Conservation (phyloP, 1,139 yeast genomes). For the Blastobotrys indianensis region DNA sequence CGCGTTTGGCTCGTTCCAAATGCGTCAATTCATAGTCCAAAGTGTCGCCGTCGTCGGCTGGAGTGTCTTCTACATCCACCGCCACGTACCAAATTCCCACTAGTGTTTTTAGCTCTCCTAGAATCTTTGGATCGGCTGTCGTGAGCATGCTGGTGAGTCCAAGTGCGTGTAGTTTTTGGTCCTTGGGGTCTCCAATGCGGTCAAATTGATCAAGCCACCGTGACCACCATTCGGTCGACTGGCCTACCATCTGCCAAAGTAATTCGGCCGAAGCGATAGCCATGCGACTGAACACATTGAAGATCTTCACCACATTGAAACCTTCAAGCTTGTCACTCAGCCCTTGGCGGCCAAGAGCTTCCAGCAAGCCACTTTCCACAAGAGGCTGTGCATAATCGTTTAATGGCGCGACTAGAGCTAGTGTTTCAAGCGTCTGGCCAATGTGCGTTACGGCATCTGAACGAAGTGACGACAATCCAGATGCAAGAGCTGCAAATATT, state of each 20-base stretch:
- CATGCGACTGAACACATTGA: slow-evolving; percentile 50
- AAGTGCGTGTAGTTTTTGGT: slow-evolving; percentile 27
- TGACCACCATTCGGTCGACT: slow-evolving; percentile 20
- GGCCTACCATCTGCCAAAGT: slow-evolving; percentile 36
- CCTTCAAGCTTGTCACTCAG: slow-evolving; percentile 34
- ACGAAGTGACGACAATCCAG: slow-evolving; percentile 56
- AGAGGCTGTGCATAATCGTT: slow-evolving; percentile 26
- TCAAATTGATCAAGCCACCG: slow-evolving; percentile 37
- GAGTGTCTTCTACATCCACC: slow-evolving; percentile 1
- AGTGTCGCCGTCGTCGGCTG: neutral
- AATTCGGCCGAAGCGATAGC: slow-evolving; percentile 44
- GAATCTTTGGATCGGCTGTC: slow-evolving; percentile 2
- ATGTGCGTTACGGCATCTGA: slow-evolving; percentile 52
- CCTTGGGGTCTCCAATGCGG: slow-evolving; percentile 62
- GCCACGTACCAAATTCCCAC: slow-evolving; percentile 10
- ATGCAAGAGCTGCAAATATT: slow-evolving; percentile 49
- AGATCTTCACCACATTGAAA: slow-evolving; percentile 35
- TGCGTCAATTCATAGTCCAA: neutral
- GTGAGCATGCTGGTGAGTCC: slow-evolving; percentile 12
- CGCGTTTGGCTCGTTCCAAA: slow-evolving; percentile 1
- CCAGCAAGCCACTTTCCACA: slow-evolving; percentile 20
- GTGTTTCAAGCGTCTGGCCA: slow-evolving; percentile 18
- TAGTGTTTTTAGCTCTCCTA: slow-evolving; percentile 5
- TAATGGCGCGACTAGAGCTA: slow-evolving; percentile 20
- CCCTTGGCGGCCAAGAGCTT: slow-evolving; percentile 40